A percentile compares a stretch with the other conserved stretches of the same genome.
Conservation (phyloP, 2,329 filamentous ascomycete genomes). For the Allantophomopsis cytisporea region DNA sequence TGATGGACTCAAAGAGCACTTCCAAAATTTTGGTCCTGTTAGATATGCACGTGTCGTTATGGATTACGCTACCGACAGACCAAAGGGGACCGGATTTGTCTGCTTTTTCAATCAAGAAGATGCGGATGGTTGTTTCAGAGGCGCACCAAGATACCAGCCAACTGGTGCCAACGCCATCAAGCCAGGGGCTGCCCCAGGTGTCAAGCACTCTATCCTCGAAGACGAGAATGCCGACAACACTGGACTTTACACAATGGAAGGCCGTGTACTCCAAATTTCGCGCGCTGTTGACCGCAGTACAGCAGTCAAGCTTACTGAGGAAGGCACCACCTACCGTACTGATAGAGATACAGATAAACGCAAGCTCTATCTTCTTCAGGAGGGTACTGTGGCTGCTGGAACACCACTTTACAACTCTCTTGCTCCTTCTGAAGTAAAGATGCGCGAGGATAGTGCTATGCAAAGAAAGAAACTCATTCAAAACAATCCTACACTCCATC, state of each 20-base stretch:
- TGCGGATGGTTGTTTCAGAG: slow-evolving; percentile 61
- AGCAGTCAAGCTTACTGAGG: slow-evolving; percentile 61
- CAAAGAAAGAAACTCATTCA: slow-evolving; percentile 87
- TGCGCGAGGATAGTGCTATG: slow-evolving; percentile 75
- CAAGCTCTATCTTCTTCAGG: slow-evolving; percentile 72
- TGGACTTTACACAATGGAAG: slow-evolving; percentile 82
- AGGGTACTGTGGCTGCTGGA: slow-evolving; percentile 69
- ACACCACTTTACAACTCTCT: slow-evolving; percentile 68
- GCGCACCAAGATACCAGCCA: slow-evolving; percentile 49
- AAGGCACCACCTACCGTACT: slow-evolving; percentile 46
- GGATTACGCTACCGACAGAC: slow-evolving; percentile 71
- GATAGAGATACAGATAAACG: slow-evolving; percentile 76
- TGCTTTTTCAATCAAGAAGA: slow-evolving; percentile 75
- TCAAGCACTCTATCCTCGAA: slow-evolving; percentile 74
- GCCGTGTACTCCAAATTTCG: slow-evolving; percentile 72
- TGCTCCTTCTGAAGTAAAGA: slow-evolving; percentile 65
- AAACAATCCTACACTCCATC: slow-evolving; percentile 75
- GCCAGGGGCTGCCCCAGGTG: slow-evolving; percentile 22
- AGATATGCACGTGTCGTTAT: slow-evolving; percentile 87
- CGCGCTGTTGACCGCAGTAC: slow-evolving; percentile 76
- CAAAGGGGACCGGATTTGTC: slow-evolving; percentile 88
- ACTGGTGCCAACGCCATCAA: slow-evolving; percentile 19
- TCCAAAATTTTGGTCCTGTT: slow-evolving; percentile 74
- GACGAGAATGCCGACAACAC: slow-evolving; percentile 70
- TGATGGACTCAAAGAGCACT: slow-evolving; percentile 71